phyloP scores from a whole-genome alignment of 106 monocot species.

The Acorus gramineus region DNA sequence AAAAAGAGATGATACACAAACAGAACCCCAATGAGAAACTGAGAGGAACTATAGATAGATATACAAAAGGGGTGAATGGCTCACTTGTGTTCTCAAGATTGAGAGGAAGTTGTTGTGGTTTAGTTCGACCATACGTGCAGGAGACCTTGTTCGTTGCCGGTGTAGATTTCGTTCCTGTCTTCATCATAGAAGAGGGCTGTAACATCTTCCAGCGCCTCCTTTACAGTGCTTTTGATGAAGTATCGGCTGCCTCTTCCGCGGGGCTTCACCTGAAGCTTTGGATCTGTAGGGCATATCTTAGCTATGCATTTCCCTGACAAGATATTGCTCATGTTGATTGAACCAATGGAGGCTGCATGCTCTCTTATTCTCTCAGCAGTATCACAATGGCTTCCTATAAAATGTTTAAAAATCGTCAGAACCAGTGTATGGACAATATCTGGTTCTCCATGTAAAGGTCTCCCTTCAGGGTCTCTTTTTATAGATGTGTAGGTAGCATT shows the following conservation, averaged over 20 bases:
- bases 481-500: neutral
- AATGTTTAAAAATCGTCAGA: no score
- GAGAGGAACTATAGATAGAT: no score
- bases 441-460: no score
- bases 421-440: no score
- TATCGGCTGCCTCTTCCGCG: slow-evolving; percentile 19
- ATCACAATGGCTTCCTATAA: no score
- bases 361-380: no score
- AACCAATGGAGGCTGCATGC: slow-evolving; percentile 31
- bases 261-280: slow-evolving; percentile 25
- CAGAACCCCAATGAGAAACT: no score
- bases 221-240: slow-evolving; percentile 37
- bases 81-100: no score
- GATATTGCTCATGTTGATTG: slow-evolving; percentile 74
- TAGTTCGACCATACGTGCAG: slow-evolving; percentile 79
- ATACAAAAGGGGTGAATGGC: no score
- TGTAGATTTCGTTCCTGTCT: slow-evolving; percentile 73
- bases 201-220: slow-evolving; percentile 61
- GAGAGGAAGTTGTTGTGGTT: no score
- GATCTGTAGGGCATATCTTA: slow-evolving; percentile 47
- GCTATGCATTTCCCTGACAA: slow-evolving; percentile 54
- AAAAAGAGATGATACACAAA: no score
- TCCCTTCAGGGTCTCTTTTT: neutral
- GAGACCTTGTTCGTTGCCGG: slow-evolving; percentile 61
- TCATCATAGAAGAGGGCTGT: slow-evolving; percentile 80